Conservation (phyloP, 228 moss, liverwort and hornwort species). For the Sphagnum magellanicum region DNA sequence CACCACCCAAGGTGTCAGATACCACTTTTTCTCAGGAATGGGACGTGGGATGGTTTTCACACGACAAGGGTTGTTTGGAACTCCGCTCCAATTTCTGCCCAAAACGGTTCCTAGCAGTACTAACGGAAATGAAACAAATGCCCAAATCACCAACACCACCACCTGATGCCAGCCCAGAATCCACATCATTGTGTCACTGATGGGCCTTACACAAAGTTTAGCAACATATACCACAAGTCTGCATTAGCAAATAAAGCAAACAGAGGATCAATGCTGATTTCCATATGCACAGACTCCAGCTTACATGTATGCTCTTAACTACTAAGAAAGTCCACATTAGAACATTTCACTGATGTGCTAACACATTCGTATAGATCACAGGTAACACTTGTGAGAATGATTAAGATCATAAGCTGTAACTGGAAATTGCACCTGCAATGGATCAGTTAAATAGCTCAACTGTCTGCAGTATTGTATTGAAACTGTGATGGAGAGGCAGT, state of each 20-base stretch:
- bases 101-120: slow-evolving; percentile 94
- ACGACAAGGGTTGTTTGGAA: slow-evolving; percentile 95
- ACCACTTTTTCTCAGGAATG: slow-evolving; percentile 98
- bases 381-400: no score
- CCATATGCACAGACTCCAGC: not conserved
- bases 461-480: no score
- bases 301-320: not conserved
- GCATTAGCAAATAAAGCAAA: not conserved
- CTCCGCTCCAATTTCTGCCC: slow-evolving; percentile 96
- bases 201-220: not conserved
- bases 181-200: not conserved
- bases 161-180: slow-evolving; percentile 30
- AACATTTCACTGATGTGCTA: not conserved
- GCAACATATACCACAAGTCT: not conserved
- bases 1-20: slow-evolving; percentile 76
- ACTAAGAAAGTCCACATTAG: not conserved
- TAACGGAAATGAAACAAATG: slow-evolving; percentile 92
- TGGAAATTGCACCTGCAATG: no score
- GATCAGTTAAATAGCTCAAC: no score
- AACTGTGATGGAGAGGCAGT: no score
- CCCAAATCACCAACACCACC: slow-evolving; percentile 92
- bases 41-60: slow-evolving; percentile 96
- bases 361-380: no score
- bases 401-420: no score
- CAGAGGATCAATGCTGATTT: not conserved